Evolutionary conservation across 176 grass and related monocot genomes (phyloP).

Genomic region (Hordeum marinum): DNA sequence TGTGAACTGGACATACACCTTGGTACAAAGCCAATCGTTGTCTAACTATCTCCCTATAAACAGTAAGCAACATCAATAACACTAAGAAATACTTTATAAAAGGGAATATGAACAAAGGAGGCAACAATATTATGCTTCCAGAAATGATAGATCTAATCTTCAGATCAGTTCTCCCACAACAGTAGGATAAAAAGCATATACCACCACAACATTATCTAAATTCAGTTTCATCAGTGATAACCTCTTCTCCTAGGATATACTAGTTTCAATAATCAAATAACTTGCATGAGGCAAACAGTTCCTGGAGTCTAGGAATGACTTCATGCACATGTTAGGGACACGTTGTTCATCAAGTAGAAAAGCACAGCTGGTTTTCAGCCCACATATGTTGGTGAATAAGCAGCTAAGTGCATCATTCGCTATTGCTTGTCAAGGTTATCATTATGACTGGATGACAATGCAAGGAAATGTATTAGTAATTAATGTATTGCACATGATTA

Average conservation of each 20-base stretch:
- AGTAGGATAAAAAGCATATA: not conserved
- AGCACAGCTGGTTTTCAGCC: constrained; percentile 10
- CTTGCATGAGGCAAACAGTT: not conserved
- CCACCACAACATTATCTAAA: not conserved
- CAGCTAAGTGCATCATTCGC: not conserved
- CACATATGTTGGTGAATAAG: not conserved
- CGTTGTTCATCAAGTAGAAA: not conserved
- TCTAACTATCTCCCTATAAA: constrained; percentile 86
- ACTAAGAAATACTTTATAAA: constrained; percentile 12
- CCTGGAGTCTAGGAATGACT: not conserved
- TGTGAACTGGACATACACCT: constrained; percentile 79
- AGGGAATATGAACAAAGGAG: constrained; percentile 10
- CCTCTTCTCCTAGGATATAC: constrained; percentile 6
- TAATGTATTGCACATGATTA: not conserved
- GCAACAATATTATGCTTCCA: constrained; percentile 19
- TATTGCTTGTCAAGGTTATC: not conserved
- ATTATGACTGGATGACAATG: not conserved
- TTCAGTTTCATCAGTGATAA: not conserved
- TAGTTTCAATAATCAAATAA: constrained; percentile 2
- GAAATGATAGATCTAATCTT: constrained; percentile 6
- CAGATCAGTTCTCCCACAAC: constrained; percentile 13
- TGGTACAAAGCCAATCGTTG: constrained; percentile 94
- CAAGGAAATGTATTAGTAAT: not conserved
- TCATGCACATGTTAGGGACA: not conserved
- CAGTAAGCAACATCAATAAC: constrained; percentile 13